Evolutionary conservation across 1,139 yeast species (phyloP).

Genomic region (Suhomyces wounanorum): DNA sequence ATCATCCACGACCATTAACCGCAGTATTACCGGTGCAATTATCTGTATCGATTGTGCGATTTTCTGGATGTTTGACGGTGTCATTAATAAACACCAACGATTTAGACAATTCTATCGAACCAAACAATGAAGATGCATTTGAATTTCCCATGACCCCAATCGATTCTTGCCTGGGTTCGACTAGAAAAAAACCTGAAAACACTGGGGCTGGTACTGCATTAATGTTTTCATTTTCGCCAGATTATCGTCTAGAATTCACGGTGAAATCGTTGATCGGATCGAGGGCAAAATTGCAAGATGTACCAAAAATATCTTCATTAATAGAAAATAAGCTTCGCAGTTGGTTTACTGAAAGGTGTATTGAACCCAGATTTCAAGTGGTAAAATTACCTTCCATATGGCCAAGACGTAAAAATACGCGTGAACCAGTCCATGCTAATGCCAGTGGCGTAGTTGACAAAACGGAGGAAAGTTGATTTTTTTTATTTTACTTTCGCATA

Average conservation of each 20-base stretch:
- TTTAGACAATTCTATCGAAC: slow-evolving; percentile 25
- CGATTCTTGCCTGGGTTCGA: background rate
- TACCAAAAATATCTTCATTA: slow-evolving; percentile 85
- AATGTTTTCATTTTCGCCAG: slow-evolving; percentile 89
- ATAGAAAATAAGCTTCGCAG: slow-evolving; percentile 80
- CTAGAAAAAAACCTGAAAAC: slow-evolving; percentile 28
- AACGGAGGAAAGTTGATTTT: slow-evolving; percentile 6
- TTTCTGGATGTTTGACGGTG: slow-evolving; percentile 89
- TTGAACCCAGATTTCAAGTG: slow-evolving; percentile 89
- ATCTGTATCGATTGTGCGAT: slow-evolving; percentile 84
- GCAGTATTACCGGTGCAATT: slow-evolving; percentile 84
- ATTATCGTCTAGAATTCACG: slow-evolving; percentile 82
- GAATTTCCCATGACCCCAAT: slow-evolving; percentile 7
- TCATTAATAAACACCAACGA: slow-evolving; percentile 62
- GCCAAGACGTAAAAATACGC: slow-evolving; percentile 81
- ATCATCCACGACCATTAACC: slow-evolving; percentile 81
- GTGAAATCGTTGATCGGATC: slow-evolving; percentile 89
- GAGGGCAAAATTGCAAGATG: slow-evolving; percentile 86
- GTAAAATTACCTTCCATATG: slow-evolving; percentile 83
- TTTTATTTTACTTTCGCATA: background rate
- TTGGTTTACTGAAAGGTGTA: slow-evolving; percentile 92
- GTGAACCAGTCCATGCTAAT: slow-evolving; percentile 33
- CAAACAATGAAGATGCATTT: background rate
- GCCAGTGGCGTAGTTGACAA: slow-evolving; percentile 18
- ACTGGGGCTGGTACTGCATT: slow-evolving; percentile 59